Evolutionary conservation across 2,329 filamentous ascomycete genomes (phyloP).

Genomic region (Madurella fahalii): DNA sequence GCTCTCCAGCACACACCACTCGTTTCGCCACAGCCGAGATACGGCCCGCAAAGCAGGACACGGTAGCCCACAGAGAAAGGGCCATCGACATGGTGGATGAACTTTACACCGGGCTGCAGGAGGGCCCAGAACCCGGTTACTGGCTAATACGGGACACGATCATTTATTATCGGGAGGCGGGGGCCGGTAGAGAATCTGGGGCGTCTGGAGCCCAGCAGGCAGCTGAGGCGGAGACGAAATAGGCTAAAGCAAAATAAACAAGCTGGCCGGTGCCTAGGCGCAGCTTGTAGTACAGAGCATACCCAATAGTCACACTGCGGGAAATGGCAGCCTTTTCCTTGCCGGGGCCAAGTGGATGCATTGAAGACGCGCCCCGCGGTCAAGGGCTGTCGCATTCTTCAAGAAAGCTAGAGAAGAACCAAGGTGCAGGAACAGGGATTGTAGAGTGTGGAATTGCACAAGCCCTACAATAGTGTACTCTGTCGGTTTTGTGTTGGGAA

Average conservation of each 20-base stretch:
- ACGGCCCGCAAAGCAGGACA: too few species aligned
- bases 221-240: slow-evolving; percentile 1
- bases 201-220: neutral
- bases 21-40: neutral
- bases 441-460: too few species aligned
- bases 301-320: neutral
- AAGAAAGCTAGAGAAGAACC: too few species aligned
- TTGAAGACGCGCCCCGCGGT: too few species aligned
- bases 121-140: slow-evolving; percentile 6
- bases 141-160: slow-evolving; percentile 6
- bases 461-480: too few species aligned
- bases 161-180: neutral
- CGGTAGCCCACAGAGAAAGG: neutral
- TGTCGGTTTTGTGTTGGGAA: too few species aligned
- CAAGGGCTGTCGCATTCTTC: too few species aligned
- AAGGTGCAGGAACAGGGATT: too few species aligned
- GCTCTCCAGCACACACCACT: neutral
- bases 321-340: neutral
- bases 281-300: neutral
- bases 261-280: neutral
- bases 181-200: neutral
- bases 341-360: too few species aligned
- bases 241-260: slow-evolving; percentile 17
- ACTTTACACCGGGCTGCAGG: neutral
- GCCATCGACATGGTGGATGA: neutral